These are phyloP conservation scores for Encephalitozoon cuniculi DNA, from an alignment of 371 early-diverging fungal species.

Conservation along the genomic window DNA sequence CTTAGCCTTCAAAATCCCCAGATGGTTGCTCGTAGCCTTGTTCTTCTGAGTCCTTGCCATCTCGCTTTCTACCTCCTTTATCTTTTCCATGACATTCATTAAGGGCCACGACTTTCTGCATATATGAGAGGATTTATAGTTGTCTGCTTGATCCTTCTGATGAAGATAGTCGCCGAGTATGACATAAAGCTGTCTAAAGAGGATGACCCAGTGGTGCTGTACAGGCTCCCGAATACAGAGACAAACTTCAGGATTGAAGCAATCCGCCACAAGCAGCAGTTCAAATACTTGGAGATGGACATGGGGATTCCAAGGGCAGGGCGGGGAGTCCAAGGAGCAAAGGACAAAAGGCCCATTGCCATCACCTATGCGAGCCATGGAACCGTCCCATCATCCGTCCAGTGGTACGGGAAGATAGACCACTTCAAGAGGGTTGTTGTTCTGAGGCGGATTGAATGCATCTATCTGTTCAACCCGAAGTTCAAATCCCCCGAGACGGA, in stretches of 20 bases:
- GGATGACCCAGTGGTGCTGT: neutral
- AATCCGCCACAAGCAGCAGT: neutral
- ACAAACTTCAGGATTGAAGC: neutral
- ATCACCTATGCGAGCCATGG: conserved; percentile 3
- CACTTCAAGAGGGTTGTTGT: neutral
- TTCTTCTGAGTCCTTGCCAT: conserved; percentile 85
- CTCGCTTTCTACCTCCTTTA: conserved; percentile 64
- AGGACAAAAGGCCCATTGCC: neutral
- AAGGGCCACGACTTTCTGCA: neutral
- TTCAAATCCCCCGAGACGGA: neutral
- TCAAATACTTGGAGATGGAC: neutral
- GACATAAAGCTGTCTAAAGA: neutral
- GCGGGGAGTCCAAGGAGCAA: neutral
- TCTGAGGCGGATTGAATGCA: neutral
- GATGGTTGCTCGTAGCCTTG: conserved; percentile 88
- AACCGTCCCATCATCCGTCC: neutral
- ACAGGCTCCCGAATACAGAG: neutral
- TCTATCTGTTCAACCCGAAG: conserved; percentile 6
- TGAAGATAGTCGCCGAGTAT: neutral
- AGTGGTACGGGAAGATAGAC: conserved; percentile 1
- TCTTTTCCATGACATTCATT: conserved; percentile 62
- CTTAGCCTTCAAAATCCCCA: conserved; percentile 86
- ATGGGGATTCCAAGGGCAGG: neutral
- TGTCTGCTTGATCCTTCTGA: neutral
- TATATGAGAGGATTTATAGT: neutral